Conservation (phyloP, 441 rosid genomes). For the Corymbia citriodora region DNA sequence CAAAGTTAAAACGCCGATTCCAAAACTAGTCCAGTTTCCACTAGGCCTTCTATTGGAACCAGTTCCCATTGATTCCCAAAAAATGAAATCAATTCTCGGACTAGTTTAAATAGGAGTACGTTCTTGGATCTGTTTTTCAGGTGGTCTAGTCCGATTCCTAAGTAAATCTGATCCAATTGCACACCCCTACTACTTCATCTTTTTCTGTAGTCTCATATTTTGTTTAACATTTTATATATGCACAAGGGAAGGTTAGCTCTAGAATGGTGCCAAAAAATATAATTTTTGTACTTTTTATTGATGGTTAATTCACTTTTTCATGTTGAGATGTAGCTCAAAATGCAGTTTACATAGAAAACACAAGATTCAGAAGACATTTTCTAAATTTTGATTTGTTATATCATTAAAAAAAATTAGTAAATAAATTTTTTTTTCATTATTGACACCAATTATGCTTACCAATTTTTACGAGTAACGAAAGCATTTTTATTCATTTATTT, state of each 20-base stretch:
- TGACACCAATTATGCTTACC: accelerated
- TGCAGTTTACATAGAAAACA: neutral
- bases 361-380: too few relatives aligned
- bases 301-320: neutral
- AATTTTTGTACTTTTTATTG: neutral
- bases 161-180: too few relatives aligned
- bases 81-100: too few relatives aligned
- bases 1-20: too few relatives aligned
- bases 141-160: too few relatives aligned
- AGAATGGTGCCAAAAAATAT: too few relatives aligned
- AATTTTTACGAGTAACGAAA: accelerated
- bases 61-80: too few relatives aligned
- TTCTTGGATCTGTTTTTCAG: too few relatives aligned
- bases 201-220: neutral
- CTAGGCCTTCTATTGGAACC: too few relatives aligned
- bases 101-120: too few relatives aligned
- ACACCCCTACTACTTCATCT: neutral
- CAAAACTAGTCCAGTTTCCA: too few relatives aligned
- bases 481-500: neutral
- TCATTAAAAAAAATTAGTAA: accelerated
- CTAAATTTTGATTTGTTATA: too few relatives aligned
- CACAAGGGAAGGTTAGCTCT: neutral
- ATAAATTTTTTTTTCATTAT: accelerated
- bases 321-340: accelerated
- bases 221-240: neutral